Evolutionary conservation across 768 basidiomycete species (phyloP), one percentile per base, ranked within the genome.

Genomic region (Rhizopogon sp.): DNA sequence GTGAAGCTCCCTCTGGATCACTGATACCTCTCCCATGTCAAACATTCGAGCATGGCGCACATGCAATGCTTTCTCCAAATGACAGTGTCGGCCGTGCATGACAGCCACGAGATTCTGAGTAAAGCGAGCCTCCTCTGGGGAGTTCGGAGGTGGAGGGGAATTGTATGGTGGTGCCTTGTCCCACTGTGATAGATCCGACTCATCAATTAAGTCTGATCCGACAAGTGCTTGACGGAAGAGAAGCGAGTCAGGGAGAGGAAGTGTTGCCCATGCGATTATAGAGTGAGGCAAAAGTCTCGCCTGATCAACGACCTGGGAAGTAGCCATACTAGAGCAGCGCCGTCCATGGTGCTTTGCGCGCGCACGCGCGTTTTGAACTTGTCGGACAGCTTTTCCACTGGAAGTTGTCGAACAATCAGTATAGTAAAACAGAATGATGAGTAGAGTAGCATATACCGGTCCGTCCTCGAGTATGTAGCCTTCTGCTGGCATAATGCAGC

Each of bases 131-230:
- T 56, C 49, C 16, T 35, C 9, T 29, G 52, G 42, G 13, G 22
- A 52, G 22, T 56, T 51, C 37, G 37, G 17, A 39, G 54, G 54
- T n/a, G 37, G 39, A 13, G 55, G 55, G 17, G 29, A 43, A 28
- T 33, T 13, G 7, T 52, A 52, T 9, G 54, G 49, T 28, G 50
- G 54, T 22, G 20, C 35, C 11, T 17, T 22, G 14, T 55, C 45
- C 44, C 53, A 54, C 8, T 22, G 37, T 17, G 2, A 22, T 28
- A 55, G 11, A 35, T 55, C 28, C 0, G 54, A 51, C 17, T 55
- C 39, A n/a, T 55, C 37, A 4, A 50, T 33, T 7, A 29, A 37
- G 14, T 55, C 49, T 6, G 29, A 35, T 3, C 49, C 14, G 6
- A 14, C n/a, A 6, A 17, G 28, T 20, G 54, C 35, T 20, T 55